Evolutionary conservation across 2,329 filamentous ascomycete species (phyloP), one percentile per base, ranked within the genome.

Genomic region (Venturia aucupariae): DNA sequence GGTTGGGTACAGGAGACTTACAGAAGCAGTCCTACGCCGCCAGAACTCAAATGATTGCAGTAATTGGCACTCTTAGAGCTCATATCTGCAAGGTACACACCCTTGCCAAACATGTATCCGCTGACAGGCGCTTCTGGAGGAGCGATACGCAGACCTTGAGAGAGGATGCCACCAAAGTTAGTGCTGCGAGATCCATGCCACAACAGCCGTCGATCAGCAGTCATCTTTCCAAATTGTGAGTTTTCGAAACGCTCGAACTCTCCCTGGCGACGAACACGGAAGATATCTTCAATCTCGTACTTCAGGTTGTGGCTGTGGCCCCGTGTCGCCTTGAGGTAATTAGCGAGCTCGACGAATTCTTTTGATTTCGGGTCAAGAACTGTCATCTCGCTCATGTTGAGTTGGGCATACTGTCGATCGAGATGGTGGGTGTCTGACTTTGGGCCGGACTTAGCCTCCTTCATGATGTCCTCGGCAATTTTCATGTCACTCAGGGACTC

Each of bases 171-270:
- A 71, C 88, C 90, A 68, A 87, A 96, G 73, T 96, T 96, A 62
- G 90, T 94, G 39, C 82, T 83, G 41, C 90, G 86, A 19, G 89
- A 92, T 19, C 92, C 91, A 72, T 96, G 92, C 92, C 92, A 96
- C 2, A 96, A 81, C 1, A 96, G 84, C 22, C 90, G 85, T 30
- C 88, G 84, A 72, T 94, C 84, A 60, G 82, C 83, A n/a, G 81
- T 77, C 60, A 81, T 70, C 1, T 78, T 80, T 27, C 82, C 74
- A 66, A 80, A 86, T 8, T 73, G 63, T 54, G 82, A 85, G 51
- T 82, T 75, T 4, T 85, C 75, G 70, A 93, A 92, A 1, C 89
- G 86, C 0, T 86, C 82, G 7, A 79, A 75, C 75, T 96, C 92
- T 51, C 89, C 89, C 19, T 84, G 72, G 1, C 92, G 86, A 71